Percentiles rank a stretch among this genome's conserved stretches.
Evolutionary conservation across 2,329 filamentous ascomycete species (phyloP).

Genomic region (Alternaria novae-zelandiae): DNA sequence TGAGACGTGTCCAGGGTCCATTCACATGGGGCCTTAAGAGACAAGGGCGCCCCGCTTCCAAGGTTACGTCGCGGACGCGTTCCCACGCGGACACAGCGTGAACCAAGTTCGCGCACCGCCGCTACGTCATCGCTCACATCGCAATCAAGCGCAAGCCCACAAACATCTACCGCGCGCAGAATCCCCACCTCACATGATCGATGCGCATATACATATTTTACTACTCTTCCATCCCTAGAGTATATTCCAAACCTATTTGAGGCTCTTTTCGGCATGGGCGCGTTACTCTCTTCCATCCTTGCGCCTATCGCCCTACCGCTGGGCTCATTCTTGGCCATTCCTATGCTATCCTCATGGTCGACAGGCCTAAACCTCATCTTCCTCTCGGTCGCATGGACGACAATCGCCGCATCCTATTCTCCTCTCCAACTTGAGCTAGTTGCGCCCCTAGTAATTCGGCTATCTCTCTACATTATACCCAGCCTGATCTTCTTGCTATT

Average conservation of each 20-base stretch:
- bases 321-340: conserved; percentile 72
- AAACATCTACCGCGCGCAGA: background rate
- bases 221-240: background rate
- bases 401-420: conserved; percentile 77
- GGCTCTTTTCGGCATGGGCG: conserved; percentile 29
- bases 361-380: conserved; percentile 86
- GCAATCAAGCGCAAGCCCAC: conserved; percentile 2
- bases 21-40: background rate
- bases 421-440: conserved; percentile 77
- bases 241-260: background rate
- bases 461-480: conserved; percentile 75
- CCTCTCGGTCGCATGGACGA: conserved; percentile 90
- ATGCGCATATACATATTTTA: background rate
- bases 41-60: background rate
- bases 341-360: conserved; percentile 74
- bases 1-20: background rate
- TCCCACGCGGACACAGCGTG: background rate
- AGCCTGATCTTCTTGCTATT: conserved; percentile 75
- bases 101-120: conserved; percentile 6
- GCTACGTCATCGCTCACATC: conserved; percentile 14
- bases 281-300: conserved; percentile 35
- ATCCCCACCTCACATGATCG: conserved; percentile 4
- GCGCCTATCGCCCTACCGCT: conserved; percentile 49
- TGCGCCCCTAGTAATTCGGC: conserved; percentile 70
- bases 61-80: conserved; percentile 1